These are phyloP conservation scores for Penicillium sp. DNA, from an alignment of 2,329 filamentous ascomycete genomes.

Conservation along the genomic window DNA sequence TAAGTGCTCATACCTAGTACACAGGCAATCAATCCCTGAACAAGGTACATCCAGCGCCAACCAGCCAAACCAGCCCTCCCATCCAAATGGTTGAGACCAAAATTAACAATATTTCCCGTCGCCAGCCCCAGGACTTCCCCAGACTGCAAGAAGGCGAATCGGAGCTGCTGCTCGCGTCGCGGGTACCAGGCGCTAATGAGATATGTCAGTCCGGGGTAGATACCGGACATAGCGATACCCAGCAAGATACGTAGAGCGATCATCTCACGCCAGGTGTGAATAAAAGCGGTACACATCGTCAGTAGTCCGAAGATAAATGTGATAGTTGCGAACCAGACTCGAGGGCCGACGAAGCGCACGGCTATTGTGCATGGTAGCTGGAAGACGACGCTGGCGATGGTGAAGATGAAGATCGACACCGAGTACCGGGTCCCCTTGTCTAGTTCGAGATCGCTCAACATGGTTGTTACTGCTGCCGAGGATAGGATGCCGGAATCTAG, in stretches of 20 bases:
- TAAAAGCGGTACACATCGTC: constrained; percentile 68
- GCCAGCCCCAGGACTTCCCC: constrained; percentile 66
- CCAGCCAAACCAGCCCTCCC: constrained; percentile 58
- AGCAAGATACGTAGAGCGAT: constrained; percentile 66
- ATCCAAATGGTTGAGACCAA: constrained; percentile 64
- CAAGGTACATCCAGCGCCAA: constrained; percentile 70
- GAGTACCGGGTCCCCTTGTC: constrained; percentile 64
- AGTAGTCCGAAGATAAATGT: constrained; percentile 64
- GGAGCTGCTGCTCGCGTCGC: constrained; percentile 63
- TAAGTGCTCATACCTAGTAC: constrained; percentile 62
- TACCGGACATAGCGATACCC: constrained; percentile 60
- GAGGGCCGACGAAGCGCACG: constrained; percentile 64
- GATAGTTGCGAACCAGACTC: constrained; percentile 61
- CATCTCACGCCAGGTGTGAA: constrained; percentile 68
- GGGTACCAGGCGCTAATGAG: constrained; percentile 61
- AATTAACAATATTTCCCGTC: constrained; percentile 68
- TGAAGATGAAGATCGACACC: constrained; percentile 72
- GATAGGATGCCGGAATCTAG: constrained; percentile 70
- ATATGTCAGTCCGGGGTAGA: constrained; percentile 48
- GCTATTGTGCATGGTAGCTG: constrained; percentile 69
- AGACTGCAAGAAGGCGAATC: constrained; percentile 65
- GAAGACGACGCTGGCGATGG: constrained; percentile 66
- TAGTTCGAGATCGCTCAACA: constrained; percentile 64
- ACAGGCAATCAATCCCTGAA: constrained; percentile 63
- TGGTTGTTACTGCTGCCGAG: constrained; percentile 67